Base-by-base conservation (phyloP, 2,329 filamentous ascomycete genomes). In the Fusarium zealandicum region DNA sequence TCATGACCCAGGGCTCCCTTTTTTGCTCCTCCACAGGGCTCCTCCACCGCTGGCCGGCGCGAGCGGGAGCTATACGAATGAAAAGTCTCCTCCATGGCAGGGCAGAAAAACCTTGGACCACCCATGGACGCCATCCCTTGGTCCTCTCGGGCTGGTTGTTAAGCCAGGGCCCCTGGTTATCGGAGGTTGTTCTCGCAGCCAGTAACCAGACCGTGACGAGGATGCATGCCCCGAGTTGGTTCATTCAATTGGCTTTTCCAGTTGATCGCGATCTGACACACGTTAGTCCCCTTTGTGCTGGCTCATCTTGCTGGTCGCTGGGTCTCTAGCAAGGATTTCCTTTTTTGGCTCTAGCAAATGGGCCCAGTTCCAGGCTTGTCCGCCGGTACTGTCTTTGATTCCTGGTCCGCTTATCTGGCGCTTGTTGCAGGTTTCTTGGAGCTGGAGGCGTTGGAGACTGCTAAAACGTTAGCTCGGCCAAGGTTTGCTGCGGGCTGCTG, bases 231-330 rank as follows among this genome's bases (percentile, higher is more conserved):
- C 56, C 49, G 33, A 45, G 50, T 52, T 54, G 54, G 64, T 53
- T 64, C 57, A 49, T 57, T 55, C 61, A 51, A 67, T 67, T 65
- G 57, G 64, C 57, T 51, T 57, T 46, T 47, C 45, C 44, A 22
- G 37, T 7, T 60, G 51, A 67, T 67, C 62, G 50, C 64, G 64
- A 67, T 67, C 60, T 54, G 50, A 52, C 41, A 48, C 40, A 51
- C 50, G 52, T 48, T 51, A 64, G 50, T 51, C 50, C 57, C 44
- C 47, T 48, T 54, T 63, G 47, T 53, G 53, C 42, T 57, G 47
- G 33, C 27, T 47, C 27, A 42, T 39, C 54, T 43, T 30, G 20
- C 42, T 16, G 32, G 36, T 27, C 11, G 10, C 30, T 27, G 43
- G 32, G 36, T 27, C 11, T 12, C 30, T 27, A 48, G 39, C 54